Evolutionary conservation across 495 filamentous ascomycete genomes (phyloP).

Genomic region (Neurospora sp.): DNA sequence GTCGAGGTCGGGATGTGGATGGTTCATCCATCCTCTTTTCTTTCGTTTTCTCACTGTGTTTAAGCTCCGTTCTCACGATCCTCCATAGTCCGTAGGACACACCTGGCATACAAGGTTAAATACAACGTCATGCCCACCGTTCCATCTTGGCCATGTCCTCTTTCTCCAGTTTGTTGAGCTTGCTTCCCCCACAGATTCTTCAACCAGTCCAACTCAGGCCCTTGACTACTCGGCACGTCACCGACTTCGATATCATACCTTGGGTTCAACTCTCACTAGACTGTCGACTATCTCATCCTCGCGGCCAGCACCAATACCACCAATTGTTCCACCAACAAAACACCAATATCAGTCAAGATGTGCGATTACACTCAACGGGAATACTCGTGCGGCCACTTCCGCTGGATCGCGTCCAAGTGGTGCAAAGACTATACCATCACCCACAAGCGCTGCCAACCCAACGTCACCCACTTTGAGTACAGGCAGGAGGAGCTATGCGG

Average conservation of each 20-base stretch:
- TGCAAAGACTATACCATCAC: slow-evolving; percentile 30
- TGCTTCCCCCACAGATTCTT: background rate
- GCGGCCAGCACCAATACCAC: background rate
- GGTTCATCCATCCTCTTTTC: background rate
- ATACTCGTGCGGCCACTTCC: slow-evolving; percentile 33
- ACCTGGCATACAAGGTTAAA: slow-evolving; percentile 1
- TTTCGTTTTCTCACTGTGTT: background rate
- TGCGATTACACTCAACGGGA: slow-evolving; percentile 29
- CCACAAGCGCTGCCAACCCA: slow-evolving; percentile 31
- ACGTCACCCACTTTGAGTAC: slow-evolving; percentile 32
- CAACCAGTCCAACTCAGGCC: background rate
- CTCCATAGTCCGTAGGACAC: background rate
- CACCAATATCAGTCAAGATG: slow-evolving; percentile 6
- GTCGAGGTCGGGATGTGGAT: background rate
- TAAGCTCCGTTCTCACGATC: background rate
- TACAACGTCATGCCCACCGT: background rate
- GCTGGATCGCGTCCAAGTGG: slow-evolving; percentile 35
- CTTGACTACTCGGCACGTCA: background rate
- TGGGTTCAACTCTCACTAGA: background rate
- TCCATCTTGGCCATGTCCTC: background rate
- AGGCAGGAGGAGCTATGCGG: slow-evolving; percentile 25
- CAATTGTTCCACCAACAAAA: background rate
- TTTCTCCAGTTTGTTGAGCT: background rate
- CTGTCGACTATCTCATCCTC: background rate
- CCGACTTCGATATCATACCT: background rate